Percentiles rank a stretch among this genome's conserved stretches.
These are phyloP conservation scores for Citrus cavaleriei DNA, from an alignment of 345 rosid species.

Conservation along the genomic window DNA sequence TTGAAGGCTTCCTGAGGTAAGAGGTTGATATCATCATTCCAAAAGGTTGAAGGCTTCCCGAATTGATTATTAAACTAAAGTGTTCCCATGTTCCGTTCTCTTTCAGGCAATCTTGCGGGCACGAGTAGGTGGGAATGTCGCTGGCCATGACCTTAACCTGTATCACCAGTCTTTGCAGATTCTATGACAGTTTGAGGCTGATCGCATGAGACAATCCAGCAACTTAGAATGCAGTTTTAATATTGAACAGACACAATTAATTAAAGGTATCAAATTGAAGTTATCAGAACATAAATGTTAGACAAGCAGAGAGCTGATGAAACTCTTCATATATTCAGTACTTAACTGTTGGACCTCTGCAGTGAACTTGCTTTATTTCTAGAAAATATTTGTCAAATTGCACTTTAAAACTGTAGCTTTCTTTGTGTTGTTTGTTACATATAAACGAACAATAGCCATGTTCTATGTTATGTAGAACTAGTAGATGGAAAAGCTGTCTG, in stretches of 20 bases:
- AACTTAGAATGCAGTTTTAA: neutral
- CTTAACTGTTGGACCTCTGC: neutral
- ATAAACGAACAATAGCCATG: too few species aligned
- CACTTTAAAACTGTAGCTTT: neutral
- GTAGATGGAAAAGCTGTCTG: too few species aligned
- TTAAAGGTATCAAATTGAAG: neutral
- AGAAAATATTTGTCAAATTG: neutral
- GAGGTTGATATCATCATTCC: neutral
- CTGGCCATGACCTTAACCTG: slow-evolving; percentile 74
- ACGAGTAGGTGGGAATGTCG: slow-evolving; percentile 77
- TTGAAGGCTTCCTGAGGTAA: neutral
- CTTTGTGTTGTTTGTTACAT: too few species aligned
- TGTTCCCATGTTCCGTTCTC: neutral
- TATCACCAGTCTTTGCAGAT: slow-evolving; percentile 61
- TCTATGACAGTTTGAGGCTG: slow-evolving; percentile 55
- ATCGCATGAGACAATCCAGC: slow-evolving; percentile 15
- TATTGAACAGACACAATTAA: neutral
- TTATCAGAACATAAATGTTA: neutral
- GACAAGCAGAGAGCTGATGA: neutral
- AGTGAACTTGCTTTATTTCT: neutral
- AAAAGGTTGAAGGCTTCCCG: neutral
- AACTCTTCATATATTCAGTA: neutral
- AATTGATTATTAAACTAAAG: too few species aligned
- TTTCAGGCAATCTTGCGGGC: slow-evolving; percentile 67
- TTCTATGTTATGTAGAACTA: too few species aligned